Base-by-base conservation (phyloP, 2,329 filamentous ascomycete genomes). In the Celoporthe dispersa region DNA sequence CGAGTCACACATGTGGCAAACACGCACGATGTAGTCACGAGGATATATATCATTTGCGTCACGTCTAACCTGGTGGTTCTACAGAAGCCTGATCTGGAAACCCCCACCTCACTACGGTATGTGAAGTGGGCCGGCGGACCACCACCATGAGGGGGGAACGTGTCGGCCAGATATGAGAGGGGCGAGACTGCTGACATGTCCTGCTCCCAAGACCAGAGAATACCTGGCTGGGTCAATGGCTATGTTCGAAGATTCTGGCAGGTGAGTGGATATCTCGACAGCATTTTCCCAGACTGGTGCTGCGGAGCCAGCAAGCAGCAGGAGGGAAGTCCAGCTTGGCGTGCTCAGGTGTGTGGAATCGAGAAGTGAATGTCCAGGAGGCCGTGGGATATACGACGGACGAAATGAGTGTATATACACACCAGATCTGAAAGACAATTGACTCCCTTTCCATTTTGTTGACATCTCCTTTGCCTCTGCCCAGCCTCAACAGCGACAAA, bases 161-260 rank as follows among this genome's bases (percentile, higher is more conserved):
- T 7, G 9, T 7, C 25, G 19, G 33, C 7, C 33, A 61, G 35
- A n/a, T 22, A 25, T 37, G 19, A 5, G 57, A 22, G 25, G 39
- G 12, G 7, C 8, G 3, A 37, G 31, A 9, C 16, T 12, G 22
- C 35, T 63, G 35, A 41, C 60, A 63, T 41, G 60, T n/a, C 14
- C 7, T 51, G 19, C 75, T 25, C 19, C 14, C 16, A 62, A 98
- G 95, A 98, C 78, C 87, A 89, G 75, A 88, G 94, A 69, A 84
- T 98, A 37, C 93, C 94, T 1, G 96, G 95, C 63, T 98, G 94
- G 84, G 94, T 98, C 31, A 92, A 90, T 75, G 94, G 94, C 75
- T 99, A 98, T 79, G 94, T 99, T 55, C 90, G 96, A 70, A 88
- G 96, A 51, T 98, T 99, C 81, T 99, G 96, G 96, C 96, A 99